Conservation (phyloP, 2,329 filamentous ascomycete species). For the Apiospora sp. region DNA sequence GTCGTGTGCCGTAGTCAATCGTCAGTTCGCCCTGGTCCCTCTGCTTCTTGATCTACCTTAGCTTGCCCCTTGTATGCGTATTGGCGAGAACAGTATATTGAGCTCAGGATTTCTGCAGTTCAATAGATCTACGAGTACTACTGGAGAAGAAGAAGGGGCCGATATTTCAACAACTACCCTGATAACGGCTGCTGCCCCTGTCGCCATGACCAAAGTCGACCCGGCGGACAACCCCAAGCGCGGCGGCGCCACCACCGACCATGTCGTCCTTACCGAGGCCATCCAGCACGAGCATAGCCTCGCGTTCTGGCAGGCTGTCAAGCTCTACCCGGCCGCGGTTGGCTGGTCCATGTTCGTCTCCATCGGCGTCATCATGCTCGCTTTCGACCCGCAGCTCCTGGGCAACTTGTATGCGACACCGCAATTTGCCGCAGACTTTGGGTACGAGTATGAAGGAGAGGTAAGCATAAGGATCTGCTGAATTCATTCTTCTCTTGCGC, state of each 20-base stretch:
- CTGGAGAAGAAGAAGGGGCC: neutral
- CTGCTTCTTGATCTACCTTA: neutral
- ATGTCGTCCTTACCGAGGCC: slow-evolving; percentile 43
- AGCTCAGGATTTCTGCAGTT: neutral
- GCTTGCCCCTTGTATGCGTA: neutral
- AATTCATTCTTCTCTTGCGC: too few species aligned
- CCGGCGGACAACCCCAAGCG: slow-evolving; percentile 13
- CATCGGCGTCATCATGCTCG: slow-evolving; percentile 66
- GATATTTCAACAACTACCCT: neutral
- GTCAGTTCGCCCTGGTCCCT: neutral
- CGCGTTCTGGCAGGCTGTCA: slow-evolving; percentile 49
- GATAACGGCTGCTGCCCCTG: neutral
- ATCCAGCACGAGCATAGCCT: slow-evolving; percentile 50
- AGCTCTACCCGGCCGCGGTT: slow-evolving; percentile 54
- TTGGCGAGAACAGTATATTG: neutral
- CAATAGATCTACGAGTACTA: neutral
- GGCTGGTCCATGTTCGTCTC: slow-evolving; percentile 67
- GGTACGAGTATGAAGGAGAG: slow-evolving; percentile 40
- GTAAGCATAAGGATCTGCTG: slow-evolving; percentile 32
- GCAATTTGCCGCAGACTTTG: slow-evolving; percentile 46
- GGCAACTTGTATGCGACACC: slow-evolving; percentile 63
- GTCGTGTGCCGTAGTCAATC: neutral
- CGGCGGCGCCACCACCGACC: slow-evolving; percentile 24
- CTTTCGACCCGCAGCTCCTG: slow-evolving; percentile 71
- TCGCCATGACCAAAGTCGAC: slow-evolving; percentile 6